A percentile compares a stretch with the other conserved stretches of the same genome.
phyloP scores from a whole-genome alignment of 371 early-diverging fungal genomes.

The Apophysomyces sp. region DNA sequence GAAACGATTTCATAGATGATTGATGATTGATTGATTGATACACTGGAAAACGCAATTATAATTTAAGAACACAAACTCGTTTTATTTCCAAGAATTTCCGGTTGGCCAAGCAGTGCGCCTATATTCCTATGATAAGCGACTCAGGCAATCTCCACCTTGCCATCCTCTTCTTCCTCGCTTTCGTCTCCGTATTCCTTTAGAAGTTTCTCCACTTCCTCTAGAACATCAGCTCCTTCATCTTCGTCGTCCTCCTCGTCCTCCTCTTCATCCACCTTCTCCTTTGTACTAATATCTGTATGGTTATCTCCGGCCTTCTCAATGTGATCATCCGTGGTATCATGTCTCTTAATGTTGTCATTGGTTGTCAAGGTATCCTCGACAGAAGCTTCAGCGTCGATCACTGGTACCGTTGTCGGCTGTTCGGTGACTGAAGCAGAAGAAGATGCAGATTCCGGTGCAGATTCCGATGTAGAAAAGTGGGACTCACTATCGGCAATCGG shows the following conservation, averaged over 20 bases:
- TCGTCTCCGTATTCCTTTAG: constrained; percentile 9
- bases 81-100: too few species aligned
- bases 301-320: constrained; percentile 21
- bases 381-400: neutral
- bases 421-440: neutral
- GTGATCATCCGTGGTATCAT: neutral
- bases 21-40: too few species aligned
- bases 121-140: too few species aligned
- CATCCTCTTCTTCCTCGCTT: neutral
- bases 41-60: too few species aligned
- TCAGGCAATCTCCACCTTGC: neutral
- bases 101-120: too few species aligned
- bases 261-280: constrained; percentile 53
- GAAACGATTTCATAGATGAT: neutral
- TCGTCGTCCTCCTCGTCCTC: constrained; percentile 30
- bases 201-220: constrained; percentile 25
- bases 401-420: neutral
- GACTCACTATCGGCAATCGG: constrained; percentile 4
- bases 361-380: neutral
- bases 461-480: neutral
- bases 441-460: neutral
- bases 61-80: too few species aligned
- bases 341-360: constrained; percentile 7
- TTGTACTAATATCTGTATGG: constrained; percentile 46
- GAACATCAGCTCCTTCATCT: constrained; percentile 6